phyloP scores from a whole-genome alignment of 139 green algal species.

The Chlorella sorokiniana region DNA sequence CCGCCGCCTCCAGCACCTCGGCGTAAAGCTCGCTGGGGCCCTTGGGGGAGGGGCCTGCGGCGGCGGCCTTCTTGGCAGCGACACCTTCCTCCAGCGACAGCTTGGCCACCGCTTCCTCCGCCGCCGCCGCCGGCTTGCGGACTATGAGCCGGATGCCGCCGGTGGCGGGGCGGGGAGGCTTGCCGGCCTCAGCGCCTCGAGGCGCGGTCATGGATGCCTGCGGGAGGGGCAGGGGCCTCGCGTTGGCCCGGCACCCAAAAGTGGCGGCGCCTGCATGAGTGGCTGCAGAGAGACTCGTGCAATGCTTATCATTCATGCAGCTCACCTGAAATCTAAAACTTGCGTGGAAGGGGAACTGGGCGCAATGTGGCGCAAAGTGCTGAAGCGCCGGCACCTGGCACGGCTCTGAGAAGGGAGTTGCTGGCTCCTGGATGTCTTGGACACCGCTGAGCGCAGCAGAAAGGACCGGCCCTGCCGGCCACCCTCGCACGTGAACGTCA shows the following conservation, averaged over 20 bases:
- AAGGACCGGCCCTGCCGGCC: too few species aligned
- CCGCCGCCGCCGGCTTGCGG: not conserved
- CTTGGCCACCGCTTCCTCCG: not conserved
- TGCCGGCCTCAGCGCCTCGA: not conserved
- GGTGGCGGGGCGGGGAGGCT: not conserved
- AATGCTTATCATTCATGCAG: too few species aligned
- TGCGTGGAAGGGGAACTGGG: too few species aligned
- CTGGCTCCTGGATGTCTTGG: too few species aligned
- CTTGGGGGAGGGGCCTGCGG: not conserved
- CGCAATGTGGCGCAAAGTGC: too few species aligned
- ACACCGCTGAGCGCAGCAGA: too few species aligned
- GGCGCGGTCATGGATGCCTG: not conserved
- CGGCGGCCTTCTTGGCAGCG: constrained; percentile 2
- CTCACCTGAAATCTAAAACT: not conserved
- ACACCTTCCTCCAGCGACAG: constrained; percentile 11
- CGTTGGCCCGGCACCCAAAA: not conserved
- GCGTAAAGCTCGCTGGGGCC: constrained; percentile 21
- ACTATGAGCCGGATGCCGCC: constrained; percentile 15
- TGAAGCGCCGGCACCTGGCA: too few species aligned
- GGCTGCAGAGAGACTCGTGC: too few species aligned
- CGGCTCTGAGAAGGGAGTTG: too few species aligned
- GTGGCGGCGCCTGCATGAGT: not conserved
- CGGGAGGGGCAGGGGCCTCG: not conserved
- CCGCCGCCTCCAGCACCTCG: not conserved
- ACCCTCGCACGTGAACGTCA: too few species aligned